A percentile compares a stretch with the other conserved stretches of the same genome.
Evolutionary conservation across 345 rosid genomes (phyloP).

Genomic region (Salix exigua): DNA sequence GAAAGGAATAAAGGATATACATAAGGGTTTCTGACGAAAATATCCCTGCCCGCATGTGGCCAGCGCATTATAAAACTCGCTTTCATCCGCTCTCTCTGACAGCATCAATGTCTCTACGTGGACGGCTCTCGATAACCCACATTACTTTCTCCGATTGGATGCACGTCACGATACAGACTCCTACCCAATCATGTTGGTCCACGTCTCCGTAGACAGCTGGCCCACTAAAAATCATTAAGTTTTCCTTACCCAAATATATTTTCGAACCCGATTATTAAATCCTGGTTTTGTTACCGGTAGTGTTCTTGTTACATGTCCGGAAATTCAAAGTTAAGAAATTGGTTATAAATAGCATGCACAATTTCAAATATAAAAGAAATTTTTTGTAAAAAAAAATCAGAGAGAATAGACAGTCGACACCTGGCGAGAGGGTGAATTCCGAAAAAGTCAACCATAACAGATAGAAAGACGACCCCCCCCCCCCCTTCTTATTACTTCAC

Average conservation of each 20-base stretch:
- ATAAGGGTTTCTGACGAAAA: conserved; percentile 4
- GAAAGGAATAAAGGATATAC: conserved; percentile 3
- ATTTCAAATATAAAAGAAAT: background rate
- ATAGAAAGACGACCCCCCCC: background rate
- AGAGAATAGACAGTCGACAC: conserved; percentile 29
- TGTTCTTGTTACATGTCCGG: background rate
- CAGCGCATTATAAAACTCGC: background rate
- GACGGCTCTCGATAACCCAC: conserved; percentile 9
- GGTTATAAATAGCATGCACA: background rate
- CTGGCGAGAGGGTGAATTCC: conserved; percentile 25
- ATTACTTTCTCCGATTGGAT: conserved; percentile 12
- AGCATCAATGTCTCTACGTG: conserved; percentile 29
- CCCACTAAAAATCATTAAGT: conserved; percentile 27
- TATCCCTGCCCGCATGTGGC: conserved; percentile 13
- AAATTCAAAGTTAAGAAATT: background rate
- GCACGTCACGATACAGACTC: background rate
- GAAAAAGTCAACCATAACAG: background rate
- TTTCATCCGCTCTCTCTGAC: background rate
- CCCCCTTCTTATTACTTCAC: background rate
- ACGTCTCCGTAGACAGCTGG: conserved; percentile 28
- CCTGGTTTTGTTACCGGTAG: background rate
- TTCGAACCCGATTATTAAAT: background rate
- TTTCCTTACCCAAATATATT: background rate
- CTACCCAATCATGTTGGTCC: conserved; percentile 26
- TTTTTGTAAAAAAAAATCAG: background rate